A percentile compares a stretch with the other conserved stretches of the same genome.
Evolutionary conservation across 805 yeast genomes (phyloP).

Genomic region (Torulaspora franciscae): DNA sequence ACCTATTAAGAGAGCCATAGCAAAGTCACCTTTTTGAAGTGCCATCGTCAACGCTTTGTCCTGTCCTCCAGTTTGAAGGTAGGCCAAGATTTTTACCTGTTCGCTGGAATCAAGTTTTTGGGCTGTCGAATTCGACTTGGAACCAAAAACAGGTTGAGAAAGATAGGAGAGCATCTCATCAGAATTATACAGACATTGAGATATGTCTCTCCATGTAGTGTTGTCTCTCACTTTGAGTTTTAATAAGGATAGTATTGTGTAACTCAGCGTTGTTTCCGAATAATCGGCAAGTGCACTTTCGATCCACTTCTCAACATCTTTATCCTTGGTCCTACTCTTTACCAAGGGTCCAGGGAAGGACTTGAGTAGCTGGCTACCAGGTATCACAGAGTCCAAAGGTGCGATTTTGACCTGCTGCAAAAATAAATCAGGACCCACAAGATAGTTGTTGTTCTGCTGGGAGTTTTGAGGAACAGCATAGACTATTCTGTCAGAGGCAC

Average conservation of each 20-base stretch:
- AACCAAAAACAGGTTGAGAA: constrained; percentile 19
- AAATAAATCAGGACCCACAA: constrained; percentile 29
- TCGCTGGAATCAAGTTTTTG: constrained; percentile 37
- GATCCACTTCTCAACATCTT: constrained; percentile 70
- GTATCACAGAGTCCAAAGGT: constrained; percentile 34
- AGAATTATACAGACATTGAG: constrained; percentile 33
- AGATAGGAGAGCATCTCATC: constrained; percentile 28
- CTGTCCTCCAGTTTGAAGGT: constrained; percentile 58
- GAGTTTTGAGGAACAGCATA: constrained; percentile 40
- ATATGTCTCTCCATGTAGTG: constrained; percentile 32
- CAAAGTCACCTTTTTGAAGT: constrained; percentile 63
- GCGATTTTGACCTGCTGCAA: constrained; percentile 36
- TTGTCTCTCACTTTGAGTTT: constrained; percentile 26
- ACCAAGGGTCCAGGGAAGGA: constrained; percentile 50
- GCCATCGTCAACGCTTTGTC: constrained; percentile 62
- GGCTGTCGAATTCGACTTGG: constrained; percentile 34
- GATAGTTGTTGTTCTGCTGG: constrained; percentile 19
- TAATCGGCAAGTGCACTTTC: constrained; percentile 34
- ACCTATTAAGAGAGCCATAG: constrained; percentile 69
- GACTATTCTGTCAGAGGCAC: constrained; percentile 42
- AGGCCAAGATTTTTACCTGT: constrained; percentile 33
- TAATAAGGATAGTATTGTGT: constrained; percentile 24
- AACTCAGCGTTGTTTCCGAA: constrained; percentile 20
- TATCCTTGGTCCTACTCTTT: constrained; percentile 49
- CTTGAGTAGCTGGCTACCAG: constrained; percentile 31